Evolutionary conservation across 139 green algal genomes (phyloP), one percentile per base, ranked within the genome.

Genomic region (Nannochloris sp.): DNA sequence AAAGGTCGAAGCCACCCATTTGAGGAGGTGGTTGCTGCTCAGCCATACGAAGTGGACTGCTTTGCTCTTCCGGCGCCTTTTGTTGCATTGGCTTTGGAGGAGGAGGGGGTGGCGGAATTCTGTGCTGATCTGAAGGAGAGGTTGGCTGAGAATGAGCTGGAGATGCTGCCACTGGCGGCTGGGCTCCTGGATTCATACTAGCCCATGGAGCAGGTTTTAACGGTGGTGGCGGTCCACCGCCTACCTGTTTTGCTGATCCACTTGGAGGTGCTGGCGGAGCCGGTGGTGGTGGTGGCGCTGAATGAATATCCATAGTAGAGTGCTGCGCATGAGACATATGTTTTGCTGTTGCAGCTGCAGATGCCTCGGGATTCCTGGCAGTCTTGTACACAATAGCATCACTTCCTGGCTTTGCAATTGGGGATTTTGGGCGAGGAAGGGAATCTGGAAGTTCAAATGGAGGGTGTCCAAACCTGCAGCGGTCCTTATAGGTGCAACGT

Each of bases 381-480:
- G 21, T 23, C 37, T 21, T 60, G 5, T 66, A 66, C 24, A 75
- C 68, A 5, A 61, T n/a, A 0, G 68, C 68, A 4, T 70, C 61
- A 8, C 61, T 24, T 4, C 57, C 62, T 23, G 68, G 68, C 40
- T 75, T 75, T 43, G 68, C 68, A 8, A 75, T 75, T 29, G 68
- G 68, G 21, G 57, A 69, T 43, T 66, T 75, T 12, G 68, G 68
- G 10, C 68, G 68, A 5, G 68, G 68, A 54, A 75, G 61, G 2
- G 50, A 50, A 27, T 66, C 51, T 6, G 65, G 74, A 15, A 81
- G 60, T 37, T 80, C 59, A 55, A 81, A 81, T 4, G 74, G 74
- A 48, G 71, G 74, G 57, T 81, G 74, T 4, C 48, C 62, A 29
- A 78, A 80, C 16, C 70, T 61, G 58, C 69, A 73, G 51, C 64